Evolutionary conservation across 163 green algal genomes (phyloP), one percentile per base, ranked within the genome.

Genomic region (Chlamydomonas reinhardtii): DNA sequence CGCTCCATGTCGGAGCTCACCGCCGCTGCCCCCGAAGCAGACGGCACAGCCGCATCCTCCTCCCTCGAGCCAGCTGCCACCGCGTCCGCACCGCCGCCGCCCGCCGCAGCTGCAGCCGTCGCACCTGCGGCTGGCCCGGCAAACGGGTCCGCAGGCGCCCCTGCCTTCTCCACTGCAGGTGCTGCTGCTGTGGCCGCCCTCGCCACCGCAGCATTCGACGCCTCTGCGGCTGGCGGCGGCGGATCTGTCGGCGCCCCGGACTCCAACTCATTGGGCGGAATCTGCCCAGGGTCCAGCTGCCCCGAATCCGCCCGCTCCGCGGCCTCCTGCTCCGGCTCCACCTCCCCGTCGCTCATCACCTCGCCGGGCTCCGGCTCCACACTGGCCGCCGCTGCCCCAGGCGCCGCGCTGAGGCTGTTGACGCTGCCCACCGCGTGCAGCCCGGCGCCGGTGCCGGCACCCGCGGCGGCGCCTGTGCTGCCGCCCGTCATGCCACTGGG

Each of bases 361-460:
- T 84, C 76, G 27, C 76, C 39, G 2, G 62, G 64, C 69, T 84
- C 76, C n/a, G 76, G 59, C 29, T 74, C 76, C 4, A 17, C 32
- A 3, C 8, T 39, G 25, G 62, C 76, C 27, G 73, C 43, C n/a
- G 73, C 43, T 6, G 29, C 27, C 48, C 12, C 73, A 24, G 27
- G 29, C 27, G 43, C 43, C 48, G 35, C 73, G 43, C 74, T 35
- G 74, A 73, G 79, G 72, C 69, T 86, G 56, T 72, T 86, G 17
- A 86, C 69, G 24, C 54, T 72, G 17, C 54, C 54, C 29, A 86
- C 78, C 19, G 68, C 78, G 0, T 25, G 78, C 20, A 84, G 39
- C 25, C 62, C 27, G 27, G 62, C 27, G 62, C 4, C 62, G 62
- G 24, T 17, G 62, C 22, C 61, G 29, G 61, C 61, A 24, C 24